Percentiles rank a stretch among this genome's conserved stretches.
Evolutionary conservation across 1,139 yeast species (phyloP).

Genomic region (Kurtzmaniella quercitrusa): DNA sequence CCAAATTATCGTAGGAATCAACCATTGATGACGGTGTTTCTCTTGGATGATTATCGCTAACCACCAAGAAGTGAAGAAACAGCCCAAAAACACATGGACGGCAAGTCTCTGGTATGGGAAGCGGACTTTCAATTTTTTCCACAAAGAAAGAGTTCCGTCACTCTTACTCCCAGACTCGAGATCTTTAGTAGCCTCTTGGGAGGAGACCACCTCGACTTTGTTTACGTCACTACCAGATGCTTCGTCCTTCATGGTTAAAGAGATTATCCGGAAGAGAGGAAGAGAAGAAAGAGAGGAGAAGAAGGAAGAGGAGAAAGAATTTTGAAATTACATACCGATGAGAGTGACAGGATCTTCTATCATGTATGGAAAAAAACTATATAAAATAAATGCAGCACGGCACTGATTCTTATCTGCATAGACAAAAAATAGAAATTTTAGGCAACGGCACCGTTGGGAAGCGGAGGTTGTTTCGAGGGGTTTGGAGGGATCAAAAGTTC

Average conservation of each 20-base stretch:
- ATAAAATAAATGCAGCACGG: not conserved
- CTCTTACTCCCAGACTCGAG: not conserved
- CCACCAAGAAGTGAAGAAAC: constrained; percentile 68
- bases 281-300: constrained; percentile 5
- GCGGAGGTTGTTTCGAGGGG: not conserved
- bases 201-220: not conserved
- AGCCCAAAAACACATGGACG: constrained; percentile 30
- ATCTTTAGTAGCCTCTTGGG: constrained; percentile 1
- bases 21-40: constrained; percentile 53
- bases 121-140: constrained; percentile 15
- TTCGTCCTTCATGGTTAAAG: not conserved
- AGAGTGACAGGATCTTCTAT: not conserved
- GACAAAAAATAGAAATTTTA: not conserved
- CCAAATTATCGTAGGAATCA: constrained; percentile 60
- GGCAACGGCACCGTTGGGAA: not conserved
- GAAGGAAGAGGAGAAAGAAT: not conserved
- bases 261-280: not conserved
- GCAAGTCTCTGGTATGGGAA: constrained; percentile 22
- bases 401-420: not conserved
- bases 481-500: no score
- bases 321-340: not conserved
- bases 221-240: not conserved
- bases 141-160: constrained; percentile 3
- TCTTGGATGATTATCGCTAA: constrained; percentile 52
- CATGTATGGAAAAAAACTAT: not conserved